Percentiles rank a stretch among this genome's conserved stretches.
Evolutionary conservation across 176 grass and related monocot species (phyloP).

Genomic region (Triticum dicoccoides): DNA sequence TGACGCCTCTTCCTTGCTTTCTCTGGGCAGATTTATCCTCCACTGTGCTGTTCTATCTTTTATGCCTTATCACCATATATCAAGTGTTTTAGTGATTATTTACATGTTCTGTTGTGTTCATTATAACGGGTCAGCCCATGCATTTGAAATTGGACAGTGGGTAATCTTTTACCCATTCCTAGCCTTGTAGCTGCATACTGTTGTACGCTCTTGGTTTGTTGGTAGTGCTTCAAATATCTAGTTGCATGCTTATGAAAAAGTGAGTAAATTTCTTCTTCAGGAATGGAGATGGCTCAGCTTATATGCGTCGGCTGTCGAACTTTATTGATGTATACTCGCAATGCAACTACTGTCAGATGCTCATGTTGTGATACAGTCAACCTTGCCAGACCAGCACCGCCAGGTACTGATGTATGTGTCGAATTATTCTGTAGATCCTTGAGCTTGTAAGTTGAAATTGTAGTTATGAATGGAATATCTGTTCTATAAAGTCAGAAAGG

Average conservation of each 20-base stretch:
- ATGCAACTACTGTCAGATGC: conserved; percentile 72
- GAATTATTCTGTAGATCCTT: conserved; percentile 19
- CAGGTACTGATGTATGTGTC: conserved; percentile 49
- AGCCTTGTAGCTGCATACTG: not conserved
- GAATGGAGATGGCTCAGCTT: conserved; percentile 69
- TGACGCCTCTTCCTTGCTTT: not conserved
- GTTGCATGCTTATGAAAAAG: conserved; percentile 29
- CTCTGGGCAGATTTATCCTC: not conserved
- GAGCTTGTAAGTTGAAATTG: not conserved
- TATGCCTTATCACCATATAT: not conserved
- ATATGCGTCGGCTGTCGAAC: conserved; percentile 72
- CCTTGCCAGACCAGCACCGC: conserved; percentile 45
- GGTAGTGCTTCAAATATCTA: conserved; percentile 8
- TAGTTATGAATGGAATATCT: not conserved
- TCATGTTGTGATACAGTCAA: conserved; percentile 83
- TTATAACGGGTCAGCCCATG: not conserved
- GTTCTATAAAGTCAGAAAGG: not conserved
- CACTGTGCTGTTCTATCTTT: not conserved
- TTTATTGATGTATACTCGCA: conserved; percentile 71
- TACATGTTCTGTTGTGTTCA: not conserved
- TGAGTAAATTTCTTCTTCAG: conserved; percentile 42
- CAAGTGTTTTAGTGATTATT: not conserved
- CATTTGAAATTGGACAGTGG: conserved; percentile 4
- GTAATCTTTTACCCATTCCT: not conserved
- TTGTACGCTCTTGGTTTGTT: not conserved